Conservation (phyloP, 306 rosid species). For the Cucumis cinereus region DNA sequence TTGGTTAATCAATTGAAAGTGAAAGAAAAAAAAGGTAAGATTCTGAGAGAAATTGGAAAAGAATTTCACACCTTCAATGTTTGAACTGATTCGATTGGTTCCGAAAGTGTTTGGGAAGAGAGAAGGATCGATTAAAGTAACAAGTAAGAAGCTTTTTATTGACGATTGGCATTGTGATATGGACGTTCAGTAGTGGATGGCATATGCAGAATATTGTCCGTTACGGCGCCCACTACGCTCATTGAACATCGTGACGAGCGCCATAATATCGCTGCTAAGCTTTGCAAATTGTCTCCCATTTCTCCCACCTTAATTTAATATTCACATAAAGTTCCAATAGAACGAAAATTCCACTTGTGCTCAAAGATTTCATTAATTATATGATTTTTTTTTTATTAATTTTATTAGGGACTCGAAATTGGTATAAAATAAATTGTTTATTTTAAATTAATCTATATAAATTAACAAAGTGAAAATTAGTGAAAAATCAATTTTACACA, state of each 20-base stretch:
- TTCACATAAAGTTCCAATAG: neutral
- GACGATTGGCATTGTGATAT: neutral
- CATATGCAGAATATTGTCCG: neutral
- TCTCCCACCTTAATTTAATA: neutral
- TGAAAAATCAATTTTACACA: no score
- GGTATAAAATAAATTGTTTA: no score
- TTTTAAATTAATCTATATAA: no score
- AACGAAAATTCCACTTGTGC: no score
- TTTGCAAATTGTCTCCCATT: neutral
- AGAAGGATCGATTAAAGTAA: neutral
- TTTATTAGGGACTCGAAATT: no score
- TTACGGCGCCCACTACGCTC: neutral
- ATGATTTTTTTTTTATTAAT: no score
- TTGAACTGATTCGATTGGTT: neutral
- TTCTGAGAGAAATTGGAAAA: neutral
- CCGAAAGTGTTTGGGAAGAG: neutral
- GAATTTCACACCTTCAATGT: neutral
- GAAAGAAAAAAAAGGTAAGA: neutral
- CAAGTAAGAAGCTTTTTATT: neutral
- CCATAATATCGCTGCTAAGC: neutral
- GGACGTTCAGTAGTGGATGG: neutral
- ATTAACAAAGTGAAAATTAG: no score
- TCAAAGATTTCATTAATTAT: no score
- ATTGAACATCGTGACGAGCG: neutral
- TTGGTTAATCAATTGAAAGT: neutral